These are phyloP conservation scores for Trichoderma simmonsii DNA, from an alignment of 2,329 filamentous ascomycete genomes.

Conservation along the genomic window DNA sequence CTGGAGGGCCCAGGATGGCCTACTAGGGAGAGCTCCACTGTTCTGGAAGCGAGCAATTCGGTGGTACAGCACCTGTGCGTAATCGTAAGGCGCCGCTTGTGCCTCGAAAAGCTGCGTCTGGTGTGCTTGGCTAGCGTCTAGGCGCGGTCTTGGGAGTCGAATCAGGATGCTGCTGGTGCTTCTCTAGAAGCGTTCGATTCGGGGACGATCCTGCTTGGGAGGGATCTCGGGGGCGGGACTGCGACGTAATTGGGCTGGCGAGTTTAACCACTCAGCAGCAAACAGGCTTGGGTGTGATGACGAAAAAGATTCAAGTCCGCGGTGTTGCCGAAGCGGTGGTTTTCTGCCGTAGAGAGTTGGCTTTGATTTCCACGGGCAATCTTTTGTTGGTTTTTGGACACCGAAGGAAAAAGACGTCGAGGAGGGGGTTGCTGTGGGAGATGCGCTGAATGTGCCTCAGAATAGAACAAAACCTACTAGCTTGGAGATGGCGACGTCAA, in stretches of 20 bases:
- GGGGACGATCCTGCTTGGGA: slow-evolving; percentile 5
- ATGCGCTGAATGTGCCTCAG: no score
- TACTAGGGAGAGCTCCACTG: neutral
- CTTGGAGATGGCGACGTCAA: neutral
- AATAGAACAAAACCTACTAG: neutral
- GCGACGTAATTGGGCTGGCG: slow-evolving; percentile 16
- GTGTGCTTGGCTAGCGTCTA: neutral
- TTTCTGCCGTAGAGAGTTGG: no score
- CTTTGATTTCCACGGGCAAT: neutral
- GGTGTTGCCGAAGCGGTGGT: slow-evolving; percentile 8
- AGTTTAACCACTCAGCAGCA: slow-evolving; percentile 11
- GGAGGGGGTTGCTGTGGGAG: neutral
- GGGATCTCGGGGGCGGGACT: neutral
- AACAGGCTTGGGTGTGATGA: neutral
- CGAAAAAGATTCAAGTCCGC: slow-evolving; percentile 8
- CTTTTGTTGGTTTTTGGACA: neutral
- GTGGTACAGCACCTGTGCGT: neutral
- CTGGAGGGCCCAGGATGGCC: neutral
- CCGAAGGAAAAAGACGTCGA: neutral
- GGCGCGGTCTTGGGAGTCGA: neutral
- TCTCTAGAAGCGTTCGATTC: slow-evolving; percentile 14
- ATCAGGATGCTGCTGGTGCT: neutral
- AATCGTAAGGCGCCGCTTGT: neutral
- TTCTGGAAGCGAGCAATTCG: neutral
- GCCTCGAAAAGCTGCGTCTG: neutral